phyloP scores from a whole-genome alignment of 805 yeast species.

The Nakazawaea molendinolei region DNA sequence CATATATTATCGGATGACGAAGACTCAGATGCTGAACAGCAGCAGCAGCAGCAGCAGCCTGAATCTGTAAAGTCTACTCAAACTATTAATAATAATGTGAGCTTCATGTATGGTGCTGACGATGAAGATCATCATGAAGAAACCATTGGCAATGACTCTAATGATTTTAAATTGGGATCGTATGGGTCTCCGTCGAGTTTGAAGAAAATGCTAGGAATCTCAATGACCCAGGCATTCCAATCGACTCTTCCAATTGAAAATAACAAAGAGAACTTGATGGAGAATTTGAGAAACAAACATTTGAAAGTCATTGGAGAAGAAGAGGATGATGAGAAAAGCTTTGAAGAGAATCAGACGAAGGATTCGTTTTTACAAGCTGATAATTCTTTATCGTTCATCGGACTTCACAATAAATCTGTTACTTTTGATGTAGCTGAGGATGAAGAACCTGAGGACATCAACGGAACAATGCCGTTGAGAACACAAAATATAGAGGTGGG shows the following conservation, averaged over 20 bases:
- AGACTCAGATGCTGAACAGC: conserved; percentile 12
- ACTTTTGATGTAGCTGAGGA: conserved; percentile 6
- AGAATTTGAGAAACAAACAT: conserved; percentile 10
- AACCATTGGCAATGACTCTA: conserved; percentile 16
- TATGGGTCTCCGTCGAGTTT: conserved; percentile 12
- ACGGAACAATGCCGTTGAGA: not conserved
- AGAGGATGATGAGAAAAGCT: conserved; percentile 6
- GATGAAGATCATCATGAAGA: conserved; percentile 15
- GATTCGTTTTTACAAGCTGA: conserved; percentile 10
- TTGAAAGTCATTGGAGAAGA: conserved; percentile 12
- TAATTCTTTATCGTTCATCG: not conserved
- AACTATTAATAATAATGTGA: not conserved
- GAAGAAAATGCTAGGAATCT: conserved; percentile 8
- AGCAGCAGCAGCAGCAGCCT: too few relatives aligned
- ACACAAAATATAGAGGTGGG: too few relatives aligned
- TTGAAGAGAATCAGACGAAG: conserved; percentile 10
- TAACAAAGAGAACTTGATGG: conserved; percentile 4
- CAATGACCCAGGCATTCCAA: conserved; percentile 10
- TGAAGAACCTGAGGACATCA: not conserved
- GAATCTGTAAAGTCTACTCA: conserved; percentile 10
- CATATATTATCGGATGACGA: conserved; percentile 12
- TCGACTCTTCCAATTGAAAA: conserved; percentile 5
- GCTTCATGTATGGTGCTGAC: conserved; percentile 7
- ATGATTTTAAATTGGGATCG: conserved; percentile 12
- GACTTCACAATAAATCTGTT: not conserved